Evolutionary conservation across 148 eudicot species (phyloP).

Genomic region (Fagopyrum esculentum): DNA sequence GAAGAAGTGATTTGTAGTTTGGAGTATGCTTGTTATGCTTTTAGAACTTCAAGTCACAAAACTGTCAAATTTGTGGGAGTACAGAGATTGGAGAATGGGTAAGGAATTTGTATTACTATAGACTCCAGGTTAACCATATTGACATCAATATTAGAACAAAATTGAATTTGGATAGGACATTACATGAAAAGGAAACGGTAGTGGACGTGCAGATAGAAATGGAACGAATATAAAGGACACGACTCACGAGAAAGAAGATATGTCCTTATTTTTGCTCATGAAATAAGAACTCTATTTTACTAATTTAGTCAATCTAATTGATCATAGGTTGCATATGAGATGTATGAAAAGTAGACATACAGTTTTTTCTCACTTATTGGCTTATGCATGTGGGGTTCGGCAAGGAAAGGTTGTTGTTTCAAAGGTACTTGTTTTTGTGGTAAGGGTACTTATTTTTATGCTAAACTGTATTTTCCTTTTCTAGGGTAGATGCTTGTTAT

Average conservation of each 20-base stretch:
- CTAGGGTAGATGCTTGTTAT: not conserved
- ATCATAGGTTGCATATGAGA: not conserved
- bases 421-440: conserved; percentile 29
- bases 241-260: too few relatives aligned
- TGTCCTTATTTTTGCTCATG: too few relatives aligned
- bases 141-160: not conserved
- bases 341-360: not conserved
- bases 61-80: too few relatives aligned
- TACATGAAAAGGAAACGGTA: too few relatives aligned
- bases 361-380: not conserved
- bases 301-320: not conserved
- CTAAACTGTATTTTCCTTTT: not conserved
- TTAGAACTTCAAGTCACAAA: too few relatives aligned
- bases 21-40: too few relatives aligned
- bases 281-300: not conserved
- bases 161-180: not conserved
- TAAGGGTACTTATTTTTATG: conserved; percentile 48
- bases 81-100: too few relatives aligned
- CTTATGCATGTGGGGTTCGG: conserved; percentile 62
- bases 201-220: too few relatives aligned
- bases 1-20: too few relatives aligned
- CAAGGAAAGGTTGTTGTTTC: conserved; percentile 97
- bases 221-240: too few relatives aligned
- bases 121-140: too few relatives aligned
- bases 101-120: too few relatives aligned